phyloP scores from a whole-genome alignment of 805 yeast genomes.

The Saccharomycopsis sp. region DNA sequence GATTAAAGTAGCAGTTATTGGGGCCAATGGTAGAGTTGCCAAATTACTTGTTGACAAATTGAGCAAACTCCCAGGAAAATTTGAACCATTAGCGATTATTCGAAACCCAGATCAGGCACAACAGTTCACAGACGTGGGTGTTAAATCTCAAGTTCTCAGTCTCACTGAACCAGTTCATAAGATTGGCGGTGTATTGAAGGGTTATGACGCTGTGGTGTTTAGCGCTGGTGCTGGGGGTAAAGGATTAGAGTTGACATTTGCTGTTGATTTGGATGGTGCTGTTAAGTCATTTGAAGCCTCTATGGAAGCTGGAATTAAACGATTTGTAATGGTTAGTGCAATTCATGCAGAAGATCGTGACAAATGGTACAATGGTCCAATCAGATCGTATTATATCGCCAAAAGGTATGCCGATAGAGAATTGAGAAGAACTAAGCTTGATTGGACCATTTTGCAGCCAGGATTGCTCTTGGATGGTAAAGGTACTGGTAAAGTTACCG shows the following conservation, averaged over 20 bases:
- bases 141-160: constrained; percentile 33
- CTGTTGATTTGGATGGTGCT: constrained; percentile 58
- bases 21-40: constrained; percentile 61
- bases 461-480: constrained; percentile 36
- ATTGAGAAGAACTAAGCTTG: constrained; percentile 34
- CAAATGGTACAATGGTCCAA: constrained; percentile 33
- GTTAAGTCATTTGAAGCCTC: constrained; percentile 52
- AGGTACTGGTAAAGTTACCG: constrained; percentile 37
- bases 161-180: constrained; percentile 33
- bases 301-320: constrained; percentile 34
- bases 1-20: constrained; percentile 41
- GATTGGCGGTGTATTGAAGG: constrained; percentile 34
- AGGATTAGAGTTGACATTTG: constrained; percentile 37
- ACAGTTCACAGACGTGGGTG: constrained; percentile 33
- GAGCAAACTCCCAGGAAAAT: constrained; percentile 27
- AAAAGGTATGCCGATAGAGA: constrained; percentile 54
- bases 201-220: constrained; percentile 51
- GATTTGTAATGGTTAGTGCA: constrained; percentile 52
- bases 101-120: constrained; percentile 40
- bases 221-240: constrained; percentile 60
- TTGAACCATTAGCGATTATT: constrained; percentile 37
- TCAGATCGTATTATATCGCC: constrained; percentile 48
- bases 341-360: constrained; percentile 45
- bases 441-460: constrained; percentile 54
- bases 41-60: constrained; percentile 35